Evolutionary conservation across 441 rosid species (phyloP), one percentile per base, ranked within the genome.

Genomic region (Gossypium schwendimanii): DNA sequence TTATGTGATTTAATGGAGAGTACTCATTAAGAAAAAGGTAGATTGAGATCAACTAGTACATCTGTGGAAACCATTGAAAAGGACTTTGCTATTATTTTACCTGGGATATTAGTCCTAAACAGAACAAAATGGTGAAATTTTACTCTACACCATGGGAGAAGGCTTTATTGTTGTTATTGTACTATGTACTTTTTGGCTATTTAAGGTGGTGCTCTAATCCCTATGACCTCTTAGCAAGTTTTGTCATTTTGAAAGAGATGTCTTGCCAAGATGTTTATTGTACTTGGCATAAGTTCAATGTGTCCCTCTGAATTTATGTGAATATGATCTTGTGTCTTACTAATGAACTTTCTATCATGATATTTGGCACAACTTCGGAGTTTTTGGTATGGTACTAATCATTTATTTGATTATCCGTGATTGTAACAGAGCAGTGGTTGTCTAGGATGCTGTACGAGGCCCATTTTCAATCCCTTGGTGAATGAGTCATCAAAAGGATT

Each of bases 361-460:
- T 24, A 44, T 47, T 15, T 3, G 36, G 41, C 11, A 33, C n/a
- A 9, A 24, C 6, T 45, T 20, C 20, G 6, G 15, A 45, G 65
- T 20, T 33, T 61, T 55, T 63, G 74, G 63, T 47, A 55, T 72
- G 63, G 44, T 66, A 59, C 76, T 75, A 14, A 62, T 71, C 80
- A 79, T 70, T 76, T 75, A 68, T 77, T 79, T 79, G 79, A 82
- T 60, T 80, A 74, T 77, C 65, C 79, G 75, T 79, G 83, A 76
- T 83, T 89, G 91, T 78, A 83, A 90, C 96, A 87, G 93, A 82
- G 83, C 97, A 93, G 96, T 85, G 87, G 88, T 78, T 87, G 89
- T 70, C 77, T 88, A 79, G 90, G 81, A 77, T 82, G 89, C 85
- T 82, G 62, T 80, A 76, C 71, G 73, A 76, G 80, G 75, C 74